Base-by-base conservation (phyloP, 2,329 filamentous ascomycete genomes). In the Alternaria gaisen region DNA sequence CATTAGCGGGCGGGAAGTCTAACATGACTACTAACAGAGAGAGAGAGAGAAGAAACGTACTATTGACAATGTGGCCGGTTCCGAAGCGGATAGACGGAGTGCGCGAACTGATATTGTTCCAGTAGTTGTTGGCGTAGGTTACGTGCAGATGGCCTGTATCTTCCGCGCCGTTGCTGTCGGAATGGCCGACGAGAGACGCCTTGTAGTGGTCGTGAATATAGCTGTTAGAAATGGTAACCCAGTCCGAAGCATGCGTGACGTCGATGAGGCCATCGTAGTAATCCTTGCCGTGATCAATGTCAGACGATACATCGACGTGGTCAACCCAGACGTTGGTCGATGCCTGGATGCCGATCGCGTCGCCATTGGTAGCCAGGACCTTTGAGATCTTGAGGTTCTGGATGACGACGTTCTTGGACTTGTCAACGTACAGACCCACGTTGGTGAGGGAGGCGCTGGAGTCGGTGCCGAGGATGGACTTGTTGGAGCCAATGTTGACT, bases 251-350 rank as follows among this genome's bases (percentile, higher is more conserved):
- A 77, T 90, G 88, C 51, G 85, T 89, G 53, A 87, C 79, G 68
- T 91, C 89, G 46, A 88, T 78, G 2, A 91, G 84, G 26, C 89
- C 88, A 57, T 91, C 89, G 72, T 89, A 91, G 80, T 85, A 89
- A 80, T 91, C 88, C 80, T 91, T 91, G 80, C 83, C 87, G 72
- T 86, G 81, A 68, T 83, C 80, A 32, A 75, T 72, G 77, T 90
- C 84, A 26, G 86, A 87, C 4, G 84, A 87, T 18, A 91, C 81
- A 64, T 91, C 88, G 73, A 83, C 83, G 80, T 91, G 89, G 79
- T 91, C 89, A 53, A 91, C 80, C 89, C 89, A 91, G 26, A 88
- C 80, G 54, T 85, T 84, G 6, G 72, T 80, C 1, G 80, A 77
- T 3, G 72, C 69, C 61, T 87, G 80, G 2, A 86, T 79, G 1